These are phyloP conservation scores for Ogataea parapolymorpha DNA, from an alignment of 805 yeast genomes.

Conservation along the genomic window DNA sequence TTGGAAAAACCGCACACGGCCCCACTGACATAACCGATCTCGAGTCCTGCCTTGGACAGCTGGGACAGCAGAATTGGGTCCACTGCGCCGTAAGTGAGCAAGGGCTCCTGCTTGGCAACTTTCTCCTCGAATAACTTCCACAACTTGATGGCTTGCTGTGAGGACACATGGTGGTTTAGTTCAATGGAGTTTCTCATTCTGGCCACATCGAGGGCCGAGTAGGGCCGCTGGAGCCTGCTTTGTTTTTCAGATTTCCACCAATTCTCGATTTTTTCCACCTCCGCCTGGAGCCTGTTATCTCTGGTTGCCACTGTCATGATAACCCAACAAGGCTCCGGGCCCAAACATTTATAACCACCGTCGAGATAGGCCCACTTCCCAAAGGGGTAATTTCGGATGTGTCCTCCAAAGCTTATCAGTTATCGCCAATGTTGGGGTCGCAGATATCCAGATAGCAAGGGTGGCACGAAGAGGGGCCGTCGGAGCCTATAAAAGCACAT, in stretches of 20 bases:
- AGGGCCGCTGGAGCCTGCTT: slow-evolving; percentile 45
- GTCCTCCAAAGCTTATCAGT: neutral
- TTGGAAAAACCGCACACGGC: slow-evolving; percentile 60
- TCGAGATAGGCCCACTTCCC: neutral
- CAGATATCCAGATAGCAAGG: neutral
- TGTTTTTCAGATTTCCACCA: slow-evolving; percentile 53
- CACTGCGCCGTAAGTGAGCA: slow-evolving; percentile 56
- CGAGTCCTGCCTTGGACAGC: slow-evolving; percentile 45
- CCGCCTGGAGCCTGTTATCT: slow-evolving; percentile 10
- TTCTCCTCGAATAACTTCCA: slow-evolving; percentile 43
- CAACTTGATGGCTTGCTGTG: slow-evolving; percentile 47
- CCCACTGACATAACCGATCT: slow-evolving; percentile 54
- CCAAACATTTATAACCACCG: neutral
- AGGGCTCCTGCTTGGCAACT: slow-evolving; percentile 42
- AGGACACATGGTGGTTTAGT: slow-evolving; percentile 42
- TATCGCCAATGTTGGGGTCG: neutral
- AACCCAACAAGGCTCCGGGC: neutral
- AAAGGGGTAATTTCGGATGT: slow-evolving; percentile 5
- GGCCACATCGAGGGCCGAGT: slow-evolving; percentile 50
- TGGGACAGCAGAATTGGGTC: slow-evolving; percentile 67
- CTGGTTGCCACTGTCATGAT: slow-evolving; percentile 1
- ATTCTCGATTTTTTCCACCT: slow-evolving; percentile 33
- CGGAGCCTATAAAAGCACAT: neutral
- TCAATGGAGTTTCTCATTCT: slow-evolving; percentile 50
- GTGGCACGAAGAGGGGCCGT: neutral